Evolutionary conservation across 176 grass and related monocot species (phyloP).

Genomic region (Neostapfia colusana): DNA sequence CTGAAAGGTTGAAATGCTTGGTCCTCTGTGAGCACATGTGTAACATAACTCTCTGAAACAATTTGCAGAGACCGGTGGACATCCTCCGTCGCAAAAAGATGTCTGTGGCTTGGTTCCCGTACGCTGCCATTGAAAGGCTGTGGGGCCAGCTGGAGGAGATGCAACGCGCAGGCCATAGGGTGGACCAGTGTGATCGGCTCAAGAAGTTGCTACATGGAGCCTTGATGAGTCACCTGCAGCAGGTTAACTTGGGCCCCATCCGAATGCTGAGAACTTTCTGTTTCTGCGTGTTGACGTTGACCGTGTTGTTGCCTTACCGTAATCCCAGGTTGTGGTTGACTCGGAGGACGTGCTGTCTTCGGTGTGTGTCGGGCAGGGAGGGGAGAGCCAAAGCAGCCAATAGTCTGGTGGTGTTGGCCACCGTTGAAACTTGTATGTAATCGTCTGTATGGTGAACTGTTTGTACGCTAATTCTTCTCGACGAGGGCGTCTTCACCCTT

Average conservation of each 20-base stretch:
- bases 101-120: slow-evolving; percentile 82
- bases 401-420: neutral
- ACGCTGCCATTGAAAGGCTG: slow-evolving; percentile 60
- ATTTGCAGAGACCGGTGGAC: slow-evolving; percentile 66
- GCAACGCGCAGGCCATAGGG: slow-evolving; percentile 54
- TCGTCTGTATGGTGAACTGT: neutral
- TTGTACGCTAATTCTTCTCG: neutral
- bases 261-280: neutral
- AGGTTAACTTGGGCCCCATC: slow-evolving; percentile 51
- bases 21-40: neutral
- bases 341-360: slow-evolving; percentile 72
- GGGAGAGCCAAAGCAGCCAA: slow-evolving; percentile 37
- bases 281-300: neutral
- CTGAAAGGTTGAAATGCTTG: neutral
- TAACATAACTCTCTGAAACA: slow-evolving; percentile 17
- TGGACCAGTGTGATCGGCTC: slow-evolving; percentile 80
- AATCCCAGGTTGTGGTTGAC: slow-evolving; percentile 59
- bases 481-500: neutral
- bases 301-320: neutral
- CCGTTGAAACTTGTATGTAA: slow-evolving; percentile 33
- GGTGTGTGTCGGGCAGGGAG: slow-evolving; percentile 35
- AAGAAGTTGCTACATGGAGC: slow-evolving; percentile 65
- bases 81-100: slow-evolving; percentile 83
- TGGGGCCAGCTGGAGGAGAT: slow-evolving; percentile 85
- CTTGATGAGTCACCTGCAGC: slow-evolving; percentile 65